A percentile compares a stretch with the other conserved stretches of the same genome.
Conservation (phyloP, 441 rosid genomes). For the Pelargonium myrrhifolium region DNA sequence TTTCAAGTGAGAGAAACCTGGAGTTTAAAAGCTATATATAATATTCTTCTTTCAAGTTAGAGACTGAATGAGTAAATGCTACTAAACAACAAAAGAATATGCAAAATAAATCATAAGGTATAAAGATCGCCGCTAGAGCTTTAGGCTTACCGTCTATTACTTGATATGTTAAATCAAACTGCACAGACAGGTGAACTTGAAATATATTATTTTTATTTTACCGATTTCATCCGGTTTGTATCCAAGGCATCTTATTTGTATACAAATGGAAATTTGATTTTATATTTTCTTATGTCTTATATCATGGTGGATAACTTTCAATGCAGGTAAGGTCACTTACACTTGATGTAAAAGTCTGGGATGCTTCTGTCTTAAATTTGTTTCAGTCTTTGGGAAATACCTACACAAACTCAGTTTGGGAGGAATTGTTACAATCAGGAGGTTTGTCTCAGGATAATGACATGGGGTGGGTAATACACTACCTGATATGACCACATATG, state of each 20-base stretch:
- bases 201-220: too few species aligned
- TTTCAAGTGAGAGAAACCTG: background rate
- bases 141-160: background rate
- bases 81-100: too few species aligned
- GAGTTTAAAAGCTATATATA: background rate
- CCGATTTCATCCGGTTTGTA: background rate
- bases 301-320: background rate
- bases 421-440: conserved; percentile 81
- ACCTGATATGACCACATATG: background rate
- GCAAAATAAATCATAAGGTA: too few species aligned
- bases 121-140: too few species aligned
- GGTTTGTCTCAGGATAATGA: conserved; percentile 52
- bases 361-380: conserved; percentile 84
- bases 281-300: conserved; percentile 19
- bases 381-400: conserved; percentile 96
- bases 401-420: conserved; percentile 94
- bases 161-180: background rate
- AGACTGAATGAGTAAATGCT: too few species aligned
- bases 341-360: conserved; percentile 97
- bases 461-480: conserved; percentile 42
- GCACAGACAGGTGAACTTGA: background rate
- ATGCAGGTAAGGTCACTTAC: conserved; percentile 96
- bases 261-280: conserved; percentile 9
- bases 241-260: background rate
- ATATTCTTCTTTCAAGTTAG: background rate